These are phyloP conservation scores for Prunus campanulata DNA, from an alignment of 306 rosid genomes.

Conservation along the genomic window DNA sequence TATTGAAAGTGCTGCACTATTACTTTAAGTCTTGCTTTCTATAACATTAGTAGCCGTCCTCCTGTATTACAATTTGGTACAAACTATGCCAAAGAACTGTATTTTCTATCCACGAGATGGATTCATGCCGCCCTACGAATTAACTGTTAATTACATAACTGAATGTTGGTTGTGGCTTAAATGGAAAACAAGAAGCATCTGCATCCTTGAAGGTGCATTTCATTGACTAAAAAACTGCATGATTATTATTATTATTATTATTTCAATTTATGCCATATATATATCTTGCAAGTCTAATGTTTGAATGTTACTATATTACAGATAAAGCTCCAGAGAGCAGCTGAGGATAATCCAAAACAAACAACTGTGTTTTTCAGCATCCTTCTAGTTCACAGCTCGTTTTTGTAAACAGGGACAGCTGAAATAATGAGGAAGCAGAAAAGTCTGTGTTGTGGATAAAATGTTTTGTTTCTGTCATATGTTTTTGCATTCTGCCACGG, in stretches of 20 bases:
- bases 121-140: no score
- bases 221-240: no score
- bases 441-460: conserved; percentile 22
- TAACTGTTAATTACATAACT: no score
- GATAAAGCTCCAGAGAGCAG: conserved; percentile 47
- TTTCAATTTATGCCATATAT: not conserved
- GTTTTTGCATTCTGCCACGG: not conserved
- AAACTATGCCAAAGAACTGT: not conserved
- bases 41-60: not conserved
- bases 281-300: not conserved
- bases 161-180: not conserved
- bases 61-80: not conserved
- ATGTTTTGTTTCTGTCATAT: not conserved
- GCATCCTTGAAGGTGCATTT: not conserved
- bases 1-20: not conserved
- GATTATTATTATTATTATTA: no score
- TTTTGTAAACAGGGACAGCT: conserved; percentile 41
- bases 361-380: conserved; percentile 13
- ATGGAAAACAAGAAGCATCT: not conserved
- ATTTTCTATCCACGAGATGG: no score
- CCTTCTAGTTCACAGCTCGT: conserved; percentile 40
- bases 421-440: conserved; percentile 30
- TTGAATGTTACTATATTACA: conserved; percentile 21
- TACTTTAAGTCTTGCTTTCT: not conserved
- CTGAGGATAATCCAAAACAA: conserved; percentile 29